Percentiles rank a stretch among this genome's conserved stretches.
phyloP scores from a whole-genome alignment of 441 rosid species.

The Erodium moschatum region DNA sequence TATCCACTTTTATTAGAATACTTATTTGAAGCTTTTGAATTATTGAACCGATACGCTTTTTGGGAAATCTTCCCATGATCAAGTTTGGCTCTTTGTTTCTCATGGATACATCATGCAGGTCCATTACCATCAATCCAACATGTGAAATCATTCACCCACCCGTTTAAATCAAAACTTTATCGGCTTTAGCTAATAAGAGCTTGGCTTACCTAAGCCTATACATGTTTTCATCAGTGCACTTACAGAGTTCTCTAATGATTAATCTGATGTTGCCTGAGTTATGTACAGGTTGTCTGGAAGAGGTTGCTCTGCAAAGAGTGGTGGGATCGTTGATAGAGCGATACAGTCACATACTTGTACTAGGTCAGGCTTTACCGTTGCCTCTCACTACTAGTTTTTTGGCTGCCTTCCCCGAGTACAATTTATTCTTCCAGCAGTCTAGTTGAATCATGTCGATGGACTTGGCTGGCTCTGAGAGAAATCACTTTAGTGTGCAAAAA shows the following conservation, averaged over 20 bases:
- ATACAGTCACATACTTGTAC: slow-evolving; percentile 31
- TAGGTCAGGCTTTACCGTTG: slow-evolving; percentile 33
- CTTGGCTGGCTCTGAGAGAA: background rate
- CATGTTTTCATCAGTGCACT: no score
- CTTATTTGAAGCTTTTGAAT: background rate
- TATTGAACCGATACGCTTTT: background rate
- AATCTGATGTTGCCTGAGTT: background rate
- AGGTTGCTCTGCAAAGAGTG: slow-evolving; percentile 36
- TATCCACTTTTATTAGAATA: background rate
- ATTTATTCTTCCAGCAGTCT: slow-evolving; percentile 29
- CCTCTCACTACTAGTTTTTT: slow-evolving; percentile 35
- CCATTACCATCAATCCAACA: no score
- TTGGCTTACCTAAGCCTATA: background rate
- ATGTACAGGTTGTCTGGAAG: slow-evolving; percentile 45
- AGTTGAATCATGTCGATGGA: background rate
- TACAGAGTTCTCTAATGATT: no score
- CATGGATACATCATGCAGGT: no score
- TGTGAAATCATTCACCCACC: background rate
- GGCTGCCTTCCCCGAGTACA: slow-evolving; percentile 37
- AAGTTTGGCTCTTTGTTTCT: background rate
- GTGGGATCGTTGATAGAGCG: slow-evolving; percentile 46
- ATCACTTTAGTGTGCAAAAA: no score
- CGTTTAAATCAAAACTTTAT: background rate
- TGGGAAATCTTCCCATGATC: background rate
- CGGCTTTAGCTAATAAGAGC: background rate